These are phyloP conservation scores for Podospora comata DNA, from an alignment of 495 filamentous ascomycete species.

Conservation along the genomic window DNA sequence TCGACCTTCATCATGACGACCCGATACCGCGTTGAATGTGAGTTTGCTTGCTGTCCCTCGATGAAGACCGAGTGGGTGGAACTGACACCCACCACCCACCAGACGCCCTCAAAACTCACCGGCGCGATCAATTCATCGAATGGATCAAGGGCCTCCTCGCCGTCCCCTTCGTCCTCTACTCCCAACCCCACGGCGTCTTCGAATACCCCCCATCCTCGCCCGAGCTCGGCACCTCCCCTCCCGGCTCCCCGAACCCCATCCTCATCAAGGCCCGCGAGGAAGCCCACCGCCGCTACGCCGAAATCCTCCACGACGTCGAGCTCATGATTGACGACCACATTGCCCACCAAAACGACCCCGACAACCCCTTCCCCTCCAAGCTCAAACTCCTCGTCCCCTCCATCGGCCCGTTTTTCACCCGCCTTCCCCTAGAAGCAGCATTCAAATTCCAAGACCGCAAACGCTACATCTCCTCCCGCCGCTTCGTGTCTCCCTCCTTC, in stretches of 20 bases:
- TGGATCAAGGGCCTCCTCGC: conserved; percentile 81
- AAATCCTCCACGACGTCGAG: conserved; percentile 95
- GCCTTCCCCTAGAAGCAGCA: conserved; percentile 76
- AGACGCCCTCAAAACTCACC: conserved; percentile 90
- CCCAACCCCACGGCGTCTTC: conserved; percentile 82
- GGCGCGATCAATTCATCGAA: conserved; percentile 78
- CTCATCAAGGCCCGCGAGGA: conserved; percentile 61
- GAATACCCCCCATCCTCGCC: conserved; percentile 50
- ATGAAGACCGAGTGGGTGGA: not conserved
- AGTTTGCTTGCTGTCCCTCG: conserved; percentile 19
- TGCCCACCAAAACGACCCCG: conserved; percentile 57
- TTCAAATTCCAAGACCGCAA: conserved; percentile 85
- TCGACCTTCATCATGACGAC: conserved; percentile 64
- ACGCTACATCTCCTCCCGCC: conserved; percentile 82
- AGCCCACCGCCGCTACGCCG: conserved; percentile 80
- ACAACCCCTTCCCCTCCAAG: conserved; percentile 71
- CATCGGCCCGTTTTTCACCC: conserved; percentile 89
- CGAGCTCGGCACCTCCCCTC: not conserved
- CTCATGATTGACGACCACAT: conserved; percentile 89
- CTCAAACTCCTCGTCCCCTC: conserved; percentile 87
- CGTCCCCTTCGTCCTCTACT: conserved; percentile 95
- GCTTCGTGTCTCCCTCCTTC: conserved; percentile 95
- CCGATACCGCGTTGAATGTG: conserved; percentile 88
- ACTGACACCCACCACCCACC: not conserved
- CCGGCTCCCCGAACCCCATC: conserved; percentile 7